Percentiles rank a stretch among this genome's conserved stretches.
Conservation (phyloP, 768 basidiomycete genomes). For the Leccinum olivaceopallidum region DNA sequence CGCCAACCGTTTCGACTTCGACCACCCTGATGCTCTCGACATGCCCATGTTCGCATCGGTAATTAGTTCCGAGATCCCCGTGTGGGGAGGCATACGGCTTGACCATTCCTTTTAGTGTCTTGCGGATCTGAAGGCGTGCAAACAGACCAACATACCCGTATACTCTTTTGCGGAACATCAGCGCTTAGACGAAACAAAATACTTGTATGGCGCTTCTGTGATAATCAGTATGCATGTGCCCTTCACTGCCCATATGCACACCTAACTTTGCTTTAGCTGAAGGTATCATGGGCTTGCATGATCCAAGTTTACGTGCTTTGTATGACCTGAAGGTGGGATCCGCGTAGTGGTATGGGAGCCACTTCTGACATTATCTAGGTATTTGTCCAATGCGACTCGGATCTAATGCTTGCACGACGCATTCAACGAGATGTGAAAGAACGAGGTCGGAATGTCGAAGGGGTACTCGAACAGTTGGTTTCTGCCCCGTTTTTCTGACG, state of each 20-base stretch:
- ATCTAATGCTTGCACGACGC: constrained; percentile 95
- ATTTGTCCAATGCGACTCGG: constrained; percentile 92
- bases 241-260: not conserved
- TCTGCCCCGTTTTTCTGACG: not conserved
- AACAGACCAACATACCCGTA: constrained; percentile 85
- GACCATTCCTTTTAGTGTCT: constrained; percentile 58
- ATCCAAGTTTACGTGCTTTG: constrained; percentile 71
- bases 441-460: constrained; percentile 80
- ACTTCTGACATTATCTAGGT: constrained; percentile 43
- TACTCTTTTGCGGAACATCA: constrained; percentile 95
- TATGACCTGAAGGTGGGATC: constrained; percentile 87
- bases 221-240: constrained; percentile 64
- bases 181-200: constrained; percentile 73
- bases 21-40: constrained; percentile 93
- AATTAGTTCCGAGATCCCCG: constrained; percentile 26
- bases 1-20: constrained; percentile 79
- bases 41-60: constrained; percentile 83
- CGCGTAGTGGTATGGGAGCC: not conserved
- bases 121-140: constrained; percentile 80
- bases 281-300: constrained; percentile 89
- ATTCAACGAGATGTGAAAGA: constrained; percentile 87
- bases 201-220: constrained; percentile 90
- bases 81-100: not conserved
- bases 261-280: constrained; percentile 54
- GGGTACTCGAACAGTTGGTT: constrained; percentile 84